A percentile compares a stretch with the other conserved stretches of the same genome.
phyloP scores from a whole-genome alignment of 225 moss, liverwort and hornwort species.

The Bryum argenteum region DNA sequence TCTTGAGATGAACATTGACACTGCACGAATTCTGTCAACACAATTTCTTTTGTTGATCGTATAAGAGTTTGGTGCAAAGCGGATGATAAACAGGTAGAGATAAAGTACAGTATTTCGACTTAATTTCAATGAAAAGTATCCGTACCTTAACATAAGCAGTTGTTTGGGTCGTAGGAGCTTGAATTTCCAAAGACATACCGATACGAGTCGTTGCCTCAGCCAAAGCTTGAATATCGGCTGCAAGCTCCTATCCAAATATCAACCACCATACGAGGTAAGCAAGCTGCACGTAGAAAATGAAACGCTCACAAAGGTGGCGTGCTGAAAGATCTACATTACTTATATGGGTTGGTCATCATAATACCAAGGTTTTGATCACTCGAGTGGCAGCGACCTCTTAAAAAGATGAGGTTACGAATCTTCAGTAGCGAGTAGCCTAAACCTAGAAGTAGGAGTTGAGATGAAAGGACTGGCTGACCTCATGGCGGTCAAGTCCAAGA shows the following conservation, averaged over 20 bases:
- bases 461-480: conserved; percentile 48
- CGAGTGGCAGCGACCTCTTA: conserved; percentile 8
- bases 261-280: conserved; percentile 18
- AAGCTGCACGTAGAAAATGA: conserved; percentile 26
- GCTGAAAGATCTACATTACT: not conserved
- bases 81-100: conserved; percentile 1
- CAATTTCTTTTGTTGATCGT: too few relatives aligned
- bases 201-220: conserved; percentile 36
- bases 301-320: conserved; percentile 15
- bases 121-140: conserved; percentile 1
- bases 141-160: conserved; percentile 64
- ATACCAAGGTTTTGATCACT: conserved; percentile 11
- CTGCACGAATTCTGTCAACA: too few relatives aligned
- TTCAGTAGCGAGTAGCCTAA: conserved; percentile 4
- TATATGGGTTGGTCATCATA: not conserved
- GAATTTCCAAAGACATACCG: conserved; percentile 32
- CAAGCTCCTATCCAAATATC: conserved; percentile 60
- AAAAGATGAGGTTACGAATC: conserved; percentile 8
- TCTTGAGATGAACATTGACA: too few relatives aligned
- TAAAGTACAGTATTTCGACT: not conserved
- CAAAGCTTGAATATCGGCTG: conserved; percentile 53
- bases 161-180: conserved; percentile 56
- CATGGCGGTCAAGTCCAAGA: conserved; percentile 81
- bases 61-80: not conserved
- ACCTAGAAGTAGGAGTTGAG: conserved; percentile 18